Base-by-base conservation (phyloP, 768 basidiomycete genomes). In the Kondoa malvinella region DNA sequence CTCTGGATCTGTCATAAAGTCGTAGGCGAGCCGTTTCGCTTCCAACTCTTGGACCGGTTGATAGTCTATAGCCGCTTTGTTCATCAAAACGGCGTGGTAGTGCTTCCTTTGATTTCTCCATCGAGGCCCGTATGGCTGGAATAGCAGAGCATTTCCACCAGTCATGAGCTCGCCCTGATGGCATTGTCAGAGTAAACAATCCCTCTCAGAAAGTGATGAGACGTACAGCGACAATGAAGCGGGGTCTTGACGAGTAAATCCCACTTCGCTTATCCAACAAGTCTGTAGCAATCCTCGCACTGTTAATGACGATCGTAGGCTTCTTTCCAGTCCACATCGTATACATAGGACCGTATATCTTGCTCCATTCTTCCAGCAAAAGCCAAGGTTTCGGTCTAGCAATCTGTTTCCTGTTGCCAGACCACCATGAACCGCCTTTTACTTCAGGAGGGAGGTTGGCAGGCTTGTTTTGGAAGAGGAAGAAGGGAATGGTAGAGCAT, bases 311-410 rank as follows among this genome's bases (percentile, higher is more conserved):
- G 30, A 73, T 72, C 3, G 72, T 73, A 3, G 72, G 72, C 50
- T 70, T 70, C 30, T 33, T 58, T 8, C 71, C 71, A 60, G 70
- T 73, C 71, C 71, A 73, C 14, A 73, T 59, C 1, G 72, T 69
- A 40, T 69, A 57, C 25, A 72, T 59, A 29, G 72, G 72, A 15
- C 66, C 66, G 32, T 73, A 72, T 25, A 64, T 50, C 56, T 73
- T 62, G 40, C 65, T 64, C 70, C 72, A 69, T 34, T 71, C 63
- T 30, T 65, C 64, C 25, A 72, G 69, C 32, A 17, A 31, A 17
- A 73, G 68, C 72, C 72, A 73, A 29, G 68, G 69, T 60, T 70
- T 69, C 58, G 65, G 68, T 58, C 71, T 70, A 32, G 71, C 66
- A 31, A 70, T 65, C 26, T 57, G 14, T 32, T 32, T 50, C 21